Base-by-base conservation (phyloP, 2,329 filamentous ascomycete species). In the Ophiostoma sp. region DNA sequence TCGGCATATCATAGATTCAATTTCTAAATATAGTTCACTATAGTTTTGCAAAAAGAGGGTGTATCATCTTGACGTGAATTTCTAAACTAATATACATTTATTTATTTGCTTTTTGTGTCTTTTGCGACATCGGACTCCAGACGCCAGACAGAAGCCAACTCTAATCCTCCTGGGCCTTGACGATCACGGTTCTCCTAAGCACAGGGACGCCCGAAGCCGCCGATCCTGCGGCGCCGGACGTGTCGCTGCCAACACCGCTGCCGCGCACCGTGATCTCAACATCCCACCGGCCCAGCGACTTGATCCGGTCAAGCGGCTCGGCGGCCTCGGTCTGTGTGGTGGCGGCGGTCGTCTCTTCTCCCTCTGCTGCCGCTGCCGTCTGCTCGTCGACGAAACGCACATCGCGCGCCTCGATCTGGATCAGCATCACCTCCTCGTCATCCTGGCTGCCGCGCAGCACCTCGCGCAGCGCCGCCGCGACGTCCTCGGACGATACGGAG, bases 231-330 rank as follows among this genome's bases (percentile, higher is more conserved):
- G 23, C 23, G 23, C 62, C 52, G 11, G 54, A 41, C 4, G 54
- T 13, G 27, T 36, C 52, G 67, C 33, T 60, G 69, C 66, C 31
- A 10, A 31, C 57, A 11, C 60, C 60, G 60, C 60, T 69, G 23
- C 74, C 76, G 4, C 76, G 77, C 17, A 77, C 70, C 17, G 73
- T 69, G 70, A 83, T 79, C 44, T 78, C 75, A 1, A 82, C 75
- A 71, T 81, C 77, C 74, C 78, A 83, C 39, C 75, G 76, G 41
- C 81, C 81, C 23, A 83, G 76, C 31, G 75, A 73, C 76, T 81
- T 81, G 74, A 83, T 76, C 68, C 80, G 78, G 74, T 81, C 79
- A 67, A 76, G 76, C 41, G 75, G 76, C 17, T 79, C 52, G n/a
- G n/a, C 52, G n/a, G 52, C n/a, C 52, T 57, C 52, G n/a, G 52